These are phyloP conservation scores for Pezicula carpinea DNA, from an alignment of 2,329 filamentous ascomycete species.

Conservation along the genomic window DNA sequence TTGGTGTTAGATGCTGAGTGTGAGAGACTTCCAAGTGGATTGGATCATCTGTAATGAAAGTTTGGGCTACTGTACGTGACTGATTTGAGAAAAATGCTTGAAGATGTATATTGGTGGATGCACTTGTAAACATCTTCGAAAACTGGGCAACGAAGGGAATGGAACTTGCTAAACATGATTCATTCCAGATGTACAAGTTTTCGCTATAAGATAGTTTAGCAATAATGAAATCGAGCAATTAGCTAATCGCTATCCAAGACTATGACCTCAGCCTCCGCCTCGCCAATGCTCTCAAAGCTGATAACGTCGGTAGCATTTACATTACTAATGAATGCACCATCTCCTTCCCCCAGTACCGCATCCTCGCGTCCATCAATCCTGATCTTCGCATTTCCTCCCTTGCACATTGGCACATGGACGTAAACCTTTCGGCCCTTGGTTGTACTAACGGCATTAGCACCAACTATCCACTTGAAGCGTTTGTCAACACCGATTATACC, in stretches of 20 bases:
- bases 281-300: constrained; percentile 61
- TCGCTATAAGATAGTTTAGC: neutral
- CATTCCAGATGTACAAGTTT: neutral
- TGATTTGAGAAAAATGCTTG: too few relatives aligned
- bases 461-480: constrained; percentile 68
- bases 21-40: too few relatives aligned
- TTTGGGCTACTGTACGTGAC: too few relatives aligned
- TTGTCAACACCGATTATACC: constrained; percentile 63
- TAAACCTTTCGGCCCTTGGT: constrained; percentile 68
- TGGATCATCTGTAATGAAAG: too few relatives aligned
- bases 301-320: constrained; percentile 62
- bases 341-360: constrained; percentile 66
- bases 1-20: too few relatives aligned
- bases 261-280: constrained; percentile 55
- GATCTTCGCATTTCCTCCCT: constrained; percentile 69
- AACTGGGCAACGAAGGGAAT: too few relatives aligned
- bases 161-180: too few relatives aligned
- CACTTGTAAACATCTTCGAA: too few relatives aligned
- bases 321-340: constrained; percentile 70
- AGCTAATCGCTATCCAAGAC: constrained; percentile 24
- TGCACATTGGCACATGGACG: constrained; percentile 76
- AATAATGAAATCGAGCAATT: neutral
- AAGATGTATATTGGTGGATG: too few relatives aligned
- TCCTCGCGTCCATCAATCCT: constrained; percentile 62
- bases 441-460: constrained; percentile 45